Evolutionary conservation across 1,284 basidiomycete genomes (phyloP).

Genomic region (Sanghuangporus baumii): DNA sequence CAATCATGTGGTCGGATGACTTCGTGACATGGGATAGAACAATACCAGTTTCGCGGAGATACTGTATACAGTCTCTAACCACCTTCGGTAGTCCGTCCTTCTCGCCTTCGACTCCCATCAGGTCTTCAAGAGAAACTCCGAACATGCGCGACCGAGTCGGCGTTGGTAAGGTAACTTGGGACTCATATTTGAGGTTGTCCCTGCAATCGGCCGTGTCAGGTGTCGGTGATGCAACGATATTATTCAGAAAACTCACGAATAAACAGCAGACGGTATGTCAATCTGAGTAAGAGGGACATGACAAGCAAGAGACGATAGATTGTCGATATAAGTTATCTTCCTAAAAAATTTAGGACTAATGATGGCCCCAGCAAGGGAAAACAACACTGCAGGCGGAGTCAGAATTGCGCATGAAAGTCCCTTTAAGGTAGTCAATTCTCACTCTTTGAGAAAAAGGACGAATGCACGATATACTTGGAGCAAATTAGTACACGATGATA

Average conservation of each 20-base stretch:
- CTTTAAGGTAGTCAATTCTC: constrained; percentile 21
- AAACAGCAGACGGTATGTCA: constrained; percentile 76
- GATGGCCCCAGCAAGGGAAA: constrained; percentile 79
- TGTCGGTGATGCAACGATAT: constrained; percentile 4
- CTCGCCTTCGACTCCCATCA: constrained; percentile 81
- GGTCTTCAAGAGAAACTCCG: constrained; percentile 69
- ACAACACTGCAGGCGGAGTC: constrained; percentile 54
- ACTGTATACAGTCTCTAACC: constrained; percentile 71
- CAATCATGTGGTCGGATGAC: neutral
- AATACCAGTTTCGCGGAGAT: constrained; percentile 54
- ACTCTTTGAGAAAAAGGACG: constrained; percentile 86
- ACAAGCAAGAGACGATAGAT: constrained; percentile 68
- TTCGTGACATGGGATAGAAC: neutral
- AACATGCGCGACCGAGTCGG: constrained; percentile 59
- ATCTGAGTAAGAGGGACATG: constrained; percentile 79
- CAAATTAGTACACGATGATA: neutral
- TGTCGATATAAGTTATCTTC: constrained; percentile 71
- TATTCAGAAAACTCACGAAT: constrained; percentile 43
- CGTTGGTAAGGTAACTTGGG: constrained; percentile 56
- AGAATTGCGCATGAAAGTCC: neutral
- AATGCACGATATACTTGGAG: constrained; percentile 73
- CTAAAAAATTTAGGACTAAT: constrained; percentile 87
- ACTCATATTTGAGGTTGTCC: constrained; percentile 71
- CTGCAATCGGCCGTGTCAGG: constrained; percentile 29
- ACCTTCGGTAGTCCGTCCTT: constrained; percentile 75